Percentiles rank a stretch among this genome's conserved stretches.
These are phyloP conservation scores for Aquilaria agallochum DNA, from an alignment of 441 rosid species.

Conservation along the genomic window DNA sequence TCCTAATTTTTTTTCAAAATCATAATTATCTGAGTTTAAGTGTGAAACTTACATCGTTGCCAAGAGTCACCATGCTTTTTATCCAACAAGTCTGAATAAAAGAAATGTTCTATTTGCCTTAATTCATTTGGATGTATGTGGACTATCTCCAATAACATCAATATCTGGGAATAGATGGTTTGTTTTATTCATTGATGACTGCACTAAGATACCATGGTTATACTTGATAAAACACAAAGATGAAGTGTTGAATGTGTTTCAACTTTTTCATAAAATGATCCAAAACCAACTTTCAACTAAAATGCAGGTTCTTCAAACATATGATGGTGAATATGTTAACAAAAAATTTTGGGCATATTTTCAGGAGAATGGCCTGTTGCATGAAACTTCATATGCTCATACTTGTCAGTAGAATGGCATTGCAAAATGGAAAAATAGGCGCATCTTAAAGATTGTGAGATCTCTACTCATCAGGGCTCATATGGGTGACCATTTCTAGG, in stretches of 20 bases:
- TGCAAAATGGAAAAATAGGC: no score
- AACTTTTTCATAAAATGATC: background rate
- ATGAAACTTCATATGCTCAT: background rate
- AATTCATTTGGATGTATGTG: constrained; percentile 11
- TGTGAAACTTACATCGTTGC: background rate
- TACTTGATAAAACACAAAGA: background rate
- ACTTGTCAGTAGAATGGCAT: background rate
- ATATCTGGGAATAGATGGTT: background rate
- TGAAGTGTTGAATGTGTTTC: background rate
- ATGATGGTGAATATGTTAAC: background rate
- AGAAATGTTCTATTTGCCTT: background rate
- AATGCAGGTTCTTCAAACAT: no score
- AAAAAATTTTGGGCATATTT: background rate
- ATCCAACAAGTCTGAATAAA: no score
- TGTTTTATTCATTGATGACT: constrained; percentile 1
- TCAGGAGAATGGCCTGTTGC: background rate
- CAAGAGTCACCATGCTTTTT: no score
- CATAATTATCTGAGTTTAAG: background rate
- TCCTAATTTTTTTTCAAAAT: background rate
- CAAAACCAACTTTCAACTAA: background rate
- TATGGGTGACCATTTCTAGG: background rate
- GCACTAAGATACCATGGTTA: background rate
- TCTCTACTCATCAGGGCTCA: background rate
- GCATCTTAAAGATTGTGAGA: no score
- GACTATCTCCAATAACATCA: background rate